Evolutionary conservation across 139 green algal genomes (phyloP).

Genomic region (Bryopsis sp.): DNA sequence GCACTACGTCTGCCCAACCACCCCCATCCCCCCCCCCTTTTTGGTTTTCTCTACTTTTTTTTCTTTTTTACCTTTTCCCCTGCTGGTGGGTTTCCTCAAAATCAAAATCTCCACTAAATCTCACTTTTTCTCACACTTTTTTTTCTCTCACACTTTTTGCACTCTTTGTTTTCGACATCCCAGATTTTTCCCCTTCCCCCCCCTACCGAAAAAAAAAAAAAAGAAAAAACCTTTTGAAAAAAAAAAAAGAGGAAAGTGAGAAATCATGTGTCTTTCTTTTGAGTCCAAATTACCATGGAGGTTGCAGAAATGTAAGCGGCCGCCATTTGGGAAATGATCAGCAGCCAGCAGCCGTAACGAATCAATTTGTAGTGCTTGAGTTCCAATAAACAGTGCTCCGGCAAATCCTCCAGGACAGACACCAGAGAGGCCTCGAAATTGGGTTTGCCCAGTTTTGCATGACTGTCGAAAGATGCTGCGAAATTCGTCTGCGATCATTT

Average conservation of each 20-base stretch:
- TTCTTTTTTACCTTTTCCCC: no score
- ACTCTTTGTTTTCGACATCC: no score
- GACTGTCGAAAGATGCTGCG: neutral
- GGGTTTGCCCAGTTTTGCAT: neutral
- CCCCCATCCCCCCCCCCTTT: no score
- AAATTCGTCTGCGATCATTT: no score
- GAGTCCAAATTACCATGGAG: neutral
- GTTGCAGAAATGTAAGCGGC: conserved; percentile 7
- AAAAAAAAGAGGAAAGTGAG: no score
- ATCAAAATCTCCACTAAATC: no score
- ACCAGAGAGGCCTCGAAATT: neutral
- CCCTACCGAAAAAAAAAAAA: neutral
- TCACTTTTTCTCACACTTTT: no score
- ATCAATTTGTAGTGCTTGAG: neutral
- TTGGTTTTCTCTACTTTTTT: no score
- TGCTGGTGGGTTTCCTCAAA: no score
- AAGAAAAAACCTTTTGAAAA: conserved; percentile 3
- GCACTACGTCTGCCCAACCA: no score
- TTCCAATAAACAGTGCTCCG: conserved; percentile 14
- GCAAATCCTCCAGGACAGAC: neutral
- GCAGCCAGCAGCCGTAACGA: neutral
- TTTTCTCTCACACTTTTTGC: no score
- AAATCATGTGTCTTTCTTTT: neutral
- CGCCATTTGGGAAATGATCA: conserved; percentile 7
- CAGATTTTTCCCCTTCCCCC: no score